Evolutionary conservation across 2,329 filamentous ascomycete genomes (phyloP), one percentile per base, ranked within the genome.

Genomic region (Onygenales sp.): DNA sequence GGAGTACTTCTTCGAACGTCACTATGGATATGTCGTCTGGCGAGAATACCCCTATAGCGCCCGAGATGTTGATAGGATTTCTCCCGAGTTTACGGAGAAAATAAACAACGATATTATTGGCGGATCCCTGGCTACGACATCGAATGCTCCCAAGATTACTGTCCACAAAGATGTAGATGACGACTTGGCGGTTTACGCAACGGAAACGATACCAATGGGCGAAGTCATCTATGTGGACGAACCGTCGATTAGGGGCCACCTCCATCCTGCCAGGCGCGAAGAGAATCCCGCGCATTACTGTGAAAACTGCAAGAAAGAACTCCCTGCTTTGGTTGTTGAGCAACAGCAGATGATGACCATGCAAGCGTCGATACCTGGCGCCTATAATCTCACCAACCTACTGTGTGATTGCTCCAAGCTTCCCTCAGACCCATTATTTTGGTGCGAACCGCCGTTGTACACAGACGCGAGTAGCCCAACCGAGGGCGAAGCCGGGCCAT

Each of bases 191-290:
- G 62, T 69, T n/a, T 63, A 64, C 49, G 68, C 68, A 6, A 61
- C 51, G 2, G 40, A 53, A 11, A 27, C 60, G 5, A 69, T 70
- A 39, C 36, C 51, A 13, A 47, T 50, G 21, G 60, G 60, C 1
- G 57, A 62, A 31, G 14, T 65, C 6, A 62, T 70, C 36, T 63
- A 64, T 53, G 61, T 56, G 21, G 67, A 70, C 48, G 67, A 69
- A 42, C 68, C 68, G 2, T 63, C 62, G 2, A 62, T 69, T n/a
- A 60, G 68, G 48, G 64, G 68, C 13, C 62, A 69, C 56, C 63
- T 70, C 40, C 56, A 57, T 6, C 49, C 49, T 4, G 51, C 51
- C 13, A 50, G 51, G 27, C 53, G 59, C 11, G 11, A 43, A 10
- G n/a, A 40, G 34, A 43, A 48, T 46, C 52, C 9, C 9, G 40